Base-by-base conservation (phyloP, 345 rosid genomes). In the Melaleuca quinquenervia region DNA sequence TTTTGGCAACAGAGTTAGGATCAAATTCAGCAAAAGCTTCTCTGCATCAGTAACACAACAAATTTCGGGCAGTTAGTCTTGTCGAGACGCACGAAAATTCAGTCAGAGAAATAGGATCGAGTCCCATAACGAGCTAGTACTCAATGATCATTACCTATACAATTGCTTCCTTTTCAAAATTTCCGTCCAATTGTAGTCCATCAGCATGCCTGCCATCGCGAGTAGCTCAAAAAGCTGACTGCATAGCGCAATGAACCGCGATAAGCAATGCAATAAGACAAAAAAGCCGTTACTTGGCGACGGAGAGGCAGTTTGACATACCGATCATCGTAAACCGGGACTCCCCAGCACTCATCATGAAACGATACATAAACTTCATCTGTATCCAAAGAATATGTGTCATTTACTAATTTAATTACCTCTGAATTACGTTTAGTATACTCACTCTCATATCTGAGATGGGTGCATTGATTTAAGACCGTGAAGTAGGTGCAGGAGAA, bases 181-280 rank as follows among this genome's bases (percentile, higher is more conserved):
- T 87, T 97, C 99, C 10, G 98, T 97, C 99, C 99, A 97, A 26
- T 97, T 97, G 90, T 92, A 93, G 91, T 97, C 99, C 98, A 97
- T 96, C 92, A 97, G 82, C 98, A 97, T 96, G 50, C 98, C 98
- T 80, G 93, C 92, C 93, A 97, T 86, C 4, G 98, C 94, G 54
- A 97, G 98, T 87, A 93, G 91, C 94, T 96, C 99, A 83, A 97
- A 97, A 89, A 97, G 90, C 89, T 94, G 91, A 84, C 98, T 97
- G 96, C 84, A 86, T 22, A 8, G 82, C 78, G 82, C 54, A 83
- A 6, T 44, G 52, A 18, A 45, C 13, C 55, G 6, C 8, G 62
- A 56, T 53, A 24, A 21, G 41, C 49, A 48, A n/a, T 5, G 24
- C 44, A 45, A 44, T 15, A 6, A 12, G 22, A 16, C 36, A 6